Evolutionary conservation across 495 filamentous ascomycete species (phyloP).

Genomic region (Extremus antarcticus): DNA sequence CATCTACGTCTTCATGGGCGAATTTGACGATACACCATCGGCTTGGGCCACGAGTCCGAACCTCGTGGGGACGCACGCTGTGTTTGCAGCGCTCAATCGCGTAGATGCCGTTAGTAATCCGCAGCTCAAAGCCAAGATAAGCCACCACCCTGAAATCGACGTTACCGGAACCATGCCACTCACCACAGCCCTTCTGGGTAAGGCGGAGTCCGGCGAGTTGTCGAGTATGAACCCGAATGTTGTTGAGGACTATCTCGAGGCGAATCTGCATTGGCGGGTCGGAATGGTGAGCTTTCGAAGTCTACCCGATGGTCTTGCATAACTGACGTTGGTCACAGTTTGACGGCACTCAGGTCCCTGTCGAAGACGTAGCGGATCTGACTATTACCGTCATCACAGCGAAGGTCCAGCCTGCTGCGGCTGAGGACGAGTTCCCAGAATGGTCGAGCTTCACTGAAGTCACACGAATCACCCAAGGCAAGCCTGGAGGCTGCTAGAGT

Average conservation of each 20-base stretch:
- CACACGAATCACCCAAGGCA: conserved; percentile 9
- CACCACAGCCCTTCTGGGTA: conserved; percentile 39
- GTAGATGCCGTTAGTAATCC: conserved; percentile 1
- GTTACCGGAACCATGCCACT: conserved; percentile 47
- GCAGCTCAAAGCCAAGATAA: neutral
- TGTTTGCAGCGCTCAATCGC: conserved; percentile 32
- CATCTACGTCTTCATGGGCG: conserved; percentile 52
- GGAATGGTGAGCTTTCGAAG: conserved; percentile 19
- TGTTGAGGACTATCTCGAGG: conserved; percentile 37
- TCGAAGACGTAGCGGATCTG: conserved; percentile 25
- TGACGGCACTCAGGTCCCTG: conserved; percentile 23
- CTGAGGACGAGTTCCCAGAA: conserved; percentile 13
- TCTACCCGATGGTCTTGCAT: neutral
- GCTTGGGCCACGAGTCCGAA: conserved; percentile 36
- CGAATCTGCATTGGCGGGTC: conserved; percentile 34
- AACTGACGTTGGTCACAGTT: conserved; percentile 18
- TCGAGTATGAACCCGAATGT: conserved; percentile 32
- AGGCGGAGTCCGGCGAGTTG: conserved; percentile 31
- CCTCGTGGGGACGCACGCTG: conserved; percentile 44
- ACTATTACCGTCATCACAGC: conserved; percentile 29
- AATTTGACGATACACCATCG: conserved; percentile 29
- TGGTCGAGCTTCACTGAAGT: conserved; percentile 17
- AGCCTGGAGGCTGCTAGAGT: conserved; percentile 11
- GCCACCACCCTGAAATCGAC: conserved; percentile 13
- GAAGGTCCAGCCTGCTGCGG: conserved; percentile 18